Percentiles rank a stretch among this genome's conserved stretches.
These are phyloP conservation scores for Atkinsonella texensis DNA, from an alignment of 2,329 filamentous ascomycete species.

Conservation along the genomic window DNA sequence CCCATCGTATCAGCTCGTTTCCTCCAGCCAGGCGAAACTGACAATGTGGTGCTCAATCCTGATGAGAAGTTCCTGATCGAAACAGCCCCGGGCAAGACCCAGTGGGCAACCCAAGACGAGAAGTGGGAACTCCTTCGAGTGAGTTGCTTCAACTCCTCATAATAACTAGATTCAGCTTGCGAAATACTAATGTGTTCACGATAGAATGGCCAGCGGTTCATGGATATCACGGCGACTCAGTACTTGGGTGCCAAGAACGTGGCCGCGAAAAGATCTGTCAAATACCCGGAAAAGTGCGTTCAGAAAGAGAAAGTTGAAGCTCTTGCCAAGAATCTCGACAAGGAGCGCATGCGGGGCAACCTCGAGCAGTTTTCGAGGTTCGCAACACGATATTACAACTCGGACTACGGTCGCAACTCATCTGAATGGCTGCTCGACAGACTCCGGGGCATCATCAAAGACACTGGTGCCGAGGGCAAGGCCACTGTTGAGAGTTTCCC, in stretches of 20 bases:
- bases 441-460: conserved; percentile 58
- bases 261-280: conserved; percentile 21
- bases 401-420: conserved; percentile 66
- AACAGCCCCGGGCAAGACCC: conserved; percentile 66
- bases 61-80: conserved; percentile 58
- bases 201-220: conserved; percentile 76
- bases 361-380: conserved; percentile 69
- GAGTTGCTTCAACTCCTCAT: too few relatives aligned
- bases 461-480: conserved; percentile 56
- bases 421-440: conserved; percentile 75
- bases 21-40: conserved; percentile 37
- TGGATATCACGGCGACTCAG: conserved; percentile 76
- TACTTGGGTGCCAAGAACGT: conserved; percentile 39
- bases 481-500: conserved; percentile 62
- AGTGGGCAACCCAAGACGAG: conserved; percentile 86
- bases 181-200: neutral
- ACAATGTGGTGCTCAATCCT: conserved; percentile 38
- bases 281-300: conserved; percentile 56
- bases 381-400: conserved; percentile 75
- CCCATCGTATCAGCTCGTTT: conserved; percentile 42
- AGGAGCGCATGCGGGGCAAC: conserved; percentile 64
- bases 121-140: conserved; percentile 87
- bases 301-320: conserved; percentile 55
- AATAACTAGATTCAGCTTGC: too few relatives aligned
- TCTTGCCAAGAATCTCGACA: conserved; percentile 57